These are phyloP conservation scores for Colletotrichum liriopes DNA, from an alignment of 2,329 filamentous ascomycete species.

Conservation along the genomic window DNA sequence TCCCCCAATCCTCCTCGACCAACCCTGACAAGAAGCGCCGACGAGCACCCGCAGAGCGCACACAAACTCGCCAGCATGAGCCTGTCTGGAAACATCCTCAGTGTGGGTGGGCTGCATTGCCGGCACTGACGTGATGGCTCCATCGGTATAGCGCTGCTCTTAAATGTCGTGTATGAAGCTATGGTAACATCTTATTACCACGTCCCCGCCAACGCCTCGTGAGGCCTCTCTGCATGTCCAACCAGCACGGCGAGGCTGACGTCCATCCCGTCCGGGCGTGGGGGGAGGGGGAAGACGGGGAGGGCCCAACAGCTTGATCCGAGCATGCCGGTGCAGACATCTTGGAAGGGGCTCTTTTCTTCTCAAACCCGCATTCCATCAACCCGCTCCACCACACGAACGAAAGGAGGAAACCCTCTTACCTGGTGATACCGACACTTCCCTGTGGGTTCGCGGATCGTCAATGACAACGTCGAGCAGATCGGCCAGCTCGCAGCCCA, in stretches of 20 bases:
- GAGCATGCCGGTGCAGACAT: conserved; percentile 13
- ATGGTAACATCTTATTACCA: conserved; percentile 39
- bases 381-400: conserved; percentile 13
- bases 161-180: conserved; percentile 24
- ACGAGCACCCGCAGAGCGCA: conserved; percentile 1
- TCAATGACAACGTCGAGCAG: conserved; percentile 2
- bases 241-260: conserved; percentile 2
- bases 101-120: background rate
- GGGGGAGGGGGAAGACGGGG: background rate
- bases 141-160: conserved; percentile 2
- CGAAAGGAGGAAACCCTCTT: background rate
- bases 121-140: conserved; percentile 1
- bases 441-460: conserved; percentile 8
- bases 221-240: conserved; percentile 2
- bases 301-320: conserved; percentile 5
- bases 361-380: conserved; percentile 21
- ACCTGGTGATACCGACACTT: background rate
- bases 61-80: conserved; percentile 10
- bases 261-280: background rate
- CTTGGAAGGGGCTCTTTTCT: background rate
- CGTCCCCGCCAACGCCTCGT: background rate
- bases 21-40: background rate
- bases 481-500: conserved; percentile 2
- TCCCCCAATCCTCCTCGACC: background rate
- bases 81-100: background rate